phyloP scores from a whole-genome alignment of 2,329 filamentous ascomycete species.

The Penicillium janthinellum region DNA sequence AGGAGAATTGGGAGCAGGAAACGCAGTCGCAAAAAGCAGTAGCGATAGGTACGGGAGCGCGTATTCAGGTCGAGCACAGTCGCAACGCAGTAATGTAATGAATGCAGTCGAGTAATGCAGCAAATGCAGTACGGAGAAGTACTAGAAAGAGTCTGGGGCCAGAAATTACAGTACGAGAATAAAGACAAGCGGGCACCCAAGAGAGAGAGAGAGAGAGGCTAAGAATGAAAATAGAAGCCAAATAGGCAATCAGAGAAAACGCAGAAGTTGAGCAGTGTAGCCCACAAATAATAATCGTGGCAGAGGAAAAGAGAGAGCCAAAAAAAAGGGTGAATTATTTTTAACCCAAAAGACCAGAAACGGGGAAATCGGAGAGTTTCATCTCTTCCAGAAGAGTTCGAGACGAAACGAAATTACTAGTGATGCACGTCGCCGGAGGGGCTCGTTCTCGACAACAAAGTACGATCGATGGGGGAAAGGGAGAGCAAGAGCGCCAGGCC shows the following conservation, averaged over 20 bases:
- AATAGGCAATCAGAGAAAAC: neutral
- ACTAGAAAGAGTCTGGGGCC: neutral
- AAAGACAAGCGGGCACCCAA: neutral
- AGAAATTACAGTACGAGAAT: neutral
- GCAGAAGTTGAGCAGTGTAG: neutral
- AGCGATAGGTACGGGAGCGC: neutral
- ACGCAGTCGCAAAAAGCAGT: neutral
- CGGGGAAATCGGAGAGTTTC: constrained; percentile 21
- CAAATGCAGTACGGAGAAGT: neutral
- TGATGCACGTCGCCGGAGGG: constrained; percentile 7
- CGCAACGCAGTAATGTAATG: neutral
- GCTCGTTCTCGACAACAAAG: constrained; percentile 7
- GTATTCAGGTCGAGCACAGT: neutral
- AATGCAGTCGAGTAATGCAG: neutral
- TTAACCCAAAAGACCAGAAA: constrained; percentile 18
- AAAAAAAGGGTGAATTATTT: constrained; percentile 15
- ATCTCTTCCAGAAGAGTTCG: constrained; percentile 26
- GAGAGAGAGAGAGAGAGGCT: neutral
- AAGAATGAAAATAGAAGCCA: neutral
- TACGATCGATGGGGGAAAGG: constrained; percentile 11
- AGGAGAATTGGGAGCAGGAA: neutral
- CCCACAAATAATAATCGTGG: neutral
- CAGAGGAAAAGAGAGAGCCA: constrained; percentile 17
- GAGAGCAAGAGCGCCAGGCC: neutral
- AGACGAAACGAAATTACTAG: constrained; percentile 21